These are phyloP conservation scores for Hibiscus mutabilis DNA, from an alignment of 345 rosid genomes.

Conservation along the genomic window DNA sequence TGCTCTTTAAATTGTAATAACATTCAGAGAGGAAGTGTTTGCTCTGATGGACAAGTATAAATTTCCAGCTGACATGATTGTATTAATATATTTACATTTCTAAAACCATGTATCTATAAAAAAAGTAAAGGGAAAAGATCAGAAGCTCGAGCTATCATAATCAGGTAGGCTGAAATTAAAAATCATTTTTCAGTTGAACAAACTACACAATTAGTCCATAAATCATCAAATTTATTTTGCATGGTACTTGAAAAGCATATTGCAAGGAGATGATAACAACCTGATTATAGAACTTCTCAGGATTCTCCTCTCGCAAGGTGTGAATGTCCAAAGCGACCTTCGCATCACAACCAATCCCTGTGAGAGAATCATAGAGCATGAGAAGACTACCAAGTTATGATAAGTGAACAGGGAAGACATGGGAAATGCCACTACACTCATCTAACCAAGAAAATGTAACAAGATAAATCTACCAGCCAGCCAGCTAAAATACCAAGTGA, in stretches of 20 bases:
- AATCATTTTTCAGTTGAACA: neutral
- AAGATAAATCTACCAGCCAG: neutral
- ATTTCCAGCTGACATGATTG: neutral
- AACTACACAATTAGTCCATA: neutral
- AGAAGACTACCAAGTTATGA: neutral
- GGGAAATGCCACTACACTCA: neutral
- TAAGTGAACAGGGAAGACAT: neutral
- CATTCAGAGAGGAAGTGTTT: neutral
- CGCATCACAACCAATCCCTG: constrained; percentile 92
- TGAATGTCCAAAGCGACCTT: constrained; percentile 88
- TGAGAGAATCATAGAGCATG: constrained; percentile 2
- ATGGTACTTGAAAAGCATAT: constrained; percentile 1
- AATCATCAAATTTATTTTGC: neutral
- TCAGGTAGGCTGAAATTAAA: neutral
- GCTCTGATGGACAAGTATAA: neutral
- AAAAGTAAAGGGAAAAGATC: neutral
- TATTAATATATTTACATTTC: neutral
- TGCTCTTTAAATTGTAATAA: no score
- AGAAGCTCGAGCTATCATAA: neutral
- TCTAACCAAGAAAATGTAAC: neutral
- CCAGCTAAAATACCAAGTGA: neutral
- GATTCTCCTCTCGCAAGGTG: constrained; percentile 76
- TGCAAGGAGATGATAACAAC: constrained; percentile 21
- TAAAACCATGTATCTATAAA: neutral
- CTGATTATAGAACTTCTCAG: constrained; percentile 79